Evolutionary conservation across 2,329 filamentous ascomycete genomes (phyloP).

Genomic region (Xylogone sp.): DNA sequence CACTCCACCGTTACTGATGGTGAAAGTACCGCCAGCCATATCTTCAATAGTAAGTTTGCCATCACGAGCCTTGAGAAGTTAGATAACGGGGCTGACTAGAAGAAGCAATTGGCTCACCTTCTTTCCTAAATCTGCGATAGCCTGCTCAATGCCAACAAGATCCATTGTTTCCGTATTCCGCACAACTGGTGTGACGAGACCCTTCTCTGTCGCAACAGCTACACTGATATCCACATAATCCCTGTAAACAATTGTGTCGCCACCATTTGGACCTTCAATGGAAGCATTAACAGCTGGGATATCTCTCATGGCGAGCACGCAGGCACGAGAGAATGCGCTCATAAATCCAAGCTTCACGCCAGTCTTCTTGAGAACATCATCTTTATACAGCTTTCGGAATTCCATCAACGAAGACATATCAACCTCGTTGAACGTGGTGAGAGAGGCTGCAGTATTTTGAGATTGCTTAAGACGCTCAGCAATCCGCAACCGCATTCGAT

Average conservation of each 20-base stretch:
- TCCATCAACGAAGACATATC: constrained; percentile 99
- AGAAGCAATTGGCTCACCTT: constrained; percentile 56
- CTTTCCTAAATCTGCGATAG: constrained; percentile 91
- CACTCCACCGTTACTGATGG: constrained; percentile 94
- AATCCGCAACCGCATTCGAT: constrained; percentile 96
- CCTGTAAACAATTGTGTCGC: constrained; percentile 96
- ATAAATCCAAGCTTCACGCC: constrained; percentile 99
- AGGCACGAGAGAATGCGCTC: constrained; percentile 92
- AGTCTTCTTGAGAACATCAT: constrained; percentile 91
- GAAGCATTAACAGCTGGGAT: constrained; percentile 94
- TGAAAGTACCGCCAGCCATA: constrained; percentile 98
- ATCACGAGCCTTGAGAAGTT: constrained; percentile 68
- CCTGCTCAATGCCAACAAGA: constrained; percentile 81
- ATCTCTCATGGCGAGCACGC: constrained; percentile 88
- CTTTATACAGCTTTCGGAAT: constrained; percentile 96
- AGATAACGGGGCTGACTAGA: constrained; percentile 6
- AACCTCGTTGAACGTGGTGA: constrained; percentile 98
- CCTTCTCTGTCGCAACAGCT: constrained; percentile 95
- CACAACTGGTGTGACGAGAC: constrained; percentile 92
- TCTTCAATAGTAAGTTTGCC: constrained; percentile 98
- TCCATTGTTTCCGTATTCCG: constrained; percentile 89
- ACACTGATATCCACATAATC: constrained; percentile 98
- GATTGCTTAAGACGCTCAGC: constrained; percentile 98
- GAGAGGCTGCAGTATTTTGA: constrained; percentile 93
- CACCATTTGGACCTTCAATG: constrained; percentile 91